These are phyloP conservation scores for Prunus armeniaca DNA, from an alignment of 306 rosid species.

Conservation along the genomic window DNA sequence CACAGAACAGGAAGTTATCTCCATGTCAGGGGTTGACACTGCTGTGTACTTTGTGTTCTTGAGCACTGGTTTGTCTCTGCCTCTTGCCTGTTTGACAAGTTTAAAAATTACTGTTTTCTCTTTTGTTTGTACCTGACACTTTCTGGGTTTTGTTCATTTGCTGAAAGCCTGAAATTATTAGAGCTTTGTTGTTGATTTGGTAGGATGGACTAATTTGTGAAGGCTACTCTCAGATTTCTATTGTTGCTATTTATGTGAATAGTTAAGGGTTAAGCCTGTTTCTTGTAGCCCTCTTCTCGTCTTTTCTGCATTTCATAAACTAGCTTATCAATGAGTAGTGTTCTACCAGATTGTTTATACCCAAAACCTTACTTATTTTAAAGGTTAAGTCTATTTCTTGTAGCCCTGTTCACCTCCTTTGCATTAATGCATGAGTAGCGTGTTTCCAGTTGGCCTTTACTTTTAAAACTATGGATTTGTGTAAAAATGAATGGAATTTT, in stretches of 20 bases:
- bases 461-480: no score
- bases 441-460: background rate
- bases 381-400: background rate
- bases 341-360: no score
- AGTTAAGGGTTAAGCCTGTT: background rate
- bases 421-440: background rate
- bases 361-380: background rate
- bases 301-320: background rate
- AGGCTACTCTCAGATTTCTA: background rate
- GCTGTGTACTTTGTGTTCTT: conserved; percentile 90
- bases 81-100: background rate
- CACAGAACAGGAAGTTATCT: conserved; percentile 62
- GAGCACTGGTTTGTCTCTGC: conserved; percentile 54
- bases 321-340: background rate
- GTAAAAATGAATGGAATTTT: background rate
- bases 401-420: no score
- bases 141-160: conserved; percentile 9
- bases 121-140: background rate
- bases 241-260: background rate
- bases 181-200: background rate
- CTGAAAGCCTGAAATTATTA: background rate
- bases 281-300: background rate
- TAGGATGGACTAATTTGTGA: background rate
- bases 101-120: background rate
- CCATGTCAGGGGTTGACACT: conserved; percentile 81